Base-by-base conservation (phyloP, 768 basidiomycete genomes). In the Pleurotus giganteus region DNA sequence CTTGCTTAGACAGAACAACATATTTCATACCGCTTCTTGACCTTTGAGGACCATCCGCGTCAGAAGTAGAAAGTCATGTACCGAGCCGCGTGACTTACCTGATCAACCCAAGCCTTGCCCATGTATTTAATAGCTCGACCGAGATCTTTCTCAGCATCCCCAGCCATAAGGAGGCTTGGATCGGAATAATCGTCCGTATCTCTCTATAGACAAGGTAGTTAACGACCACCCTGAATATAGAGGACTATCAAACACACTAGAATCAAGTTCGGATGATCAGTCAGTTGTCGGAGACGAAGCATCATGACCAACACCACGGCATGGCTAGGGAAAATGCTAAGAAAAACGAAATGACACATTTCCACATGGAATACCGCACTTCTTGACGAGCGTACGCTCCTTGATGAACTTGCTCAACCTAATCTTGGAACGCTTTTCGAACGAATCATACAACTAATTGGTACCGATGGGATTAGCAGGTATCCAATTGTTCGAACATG, bases 201-300 rank as follows among this genome's bases (percentile, higher is more conserved):
- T 23, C 72, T 69, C 76, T 79, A 49, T 9, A 28, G 7, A 11
- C 9, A 26, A 53, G 55, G 8, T 21, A 21, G 19, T 11, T 12
- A 39, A 23, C n/a, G 29, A 27, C 13, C 4, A 6, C 24, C 28
- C 8, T 4, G 11, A 34, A 26, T 34, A n/a, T 26, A 23, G 41
- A 56, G 36, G 15, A 15, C 62, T 58, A 5, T 7, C 17, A 8
- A 5, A 64, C 79, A 28, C 47, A 86, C 85, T 36, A 88, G 72
- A 37, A 89, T 83, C 4, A 91, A 79, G 61, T 84, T 72, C 0
- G 89, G 89, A 64, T 89, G 88, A 58, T 82, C 81, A 62, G 86
- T 88, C 0, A 91, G 69, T 62, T 91, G 89, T 4, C 89, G 77
- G 36, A 93, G 71, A 4, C 89, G 84, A 29, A 91, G 74, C 17